Evolutionary conservation across 148 eudicot genomes (phyloP).

Genomic region (Arctostaphylos glauca): DNA sequence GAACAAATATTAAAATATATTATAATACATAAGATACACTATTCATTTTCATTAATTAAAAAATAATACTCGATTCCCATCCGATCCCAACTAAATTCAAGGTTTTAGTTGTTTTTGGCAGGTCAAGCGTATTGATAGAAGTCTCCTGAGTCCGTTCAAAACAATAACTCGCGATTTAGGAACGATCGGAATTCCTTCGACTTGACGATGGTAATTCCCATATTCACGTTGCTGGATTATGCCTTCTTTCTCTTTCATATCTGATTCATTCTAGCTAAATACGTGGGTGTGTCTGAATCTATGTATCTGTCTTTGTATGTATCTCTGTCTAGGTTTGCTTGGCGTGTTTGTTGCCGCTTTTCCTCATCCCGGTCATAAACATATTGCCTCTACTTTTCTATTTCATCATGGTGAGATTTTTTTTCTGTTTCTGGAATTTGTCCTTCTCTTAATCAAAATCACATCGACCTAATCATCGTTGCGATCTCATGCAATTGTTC

Average conservation of each 20-base stretch:
- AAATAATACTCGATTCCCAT: conserved; percentile 1
- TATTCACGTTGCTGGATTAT: not conserved
- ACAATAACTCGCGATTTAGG: not conserved
- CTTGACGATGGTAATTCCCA: conserved; percentile 6
- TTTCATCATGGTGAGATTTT: conserved; percentile 11
- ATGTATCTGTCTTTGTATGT: not conserved
- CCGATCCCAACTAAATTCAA: too few species aligned
- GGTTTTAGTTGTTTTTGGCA: not conserved
- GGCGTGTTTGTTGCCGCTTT: conserved; percentile 20
- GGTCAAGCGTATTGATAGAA: not conserved
- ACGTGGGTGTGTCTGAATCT: not conserved
- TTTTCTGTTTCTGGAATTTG: not conserved
- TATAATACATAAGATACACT: too few species aligned
- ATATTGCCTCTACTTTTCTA: conserved; percentile 14
- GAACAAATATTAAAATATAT: too few species aligned
- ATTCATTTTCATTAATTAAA: too few species aligned
- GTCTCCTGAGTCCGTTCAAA: not conserved
- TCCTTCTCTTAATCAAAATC: not conserved
- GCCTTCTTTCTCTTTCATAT: not conserved
- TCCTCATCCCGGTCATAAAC: conserved; percentile 23
- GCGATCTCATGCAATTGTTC: not conserved
- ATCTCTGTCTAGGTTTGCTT: conserved; percentile 13
- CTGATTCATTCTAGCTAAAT: not conserved
- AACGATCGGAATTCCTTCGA: not conserved
- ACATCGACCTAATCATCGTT: not conserved